Conservation (phyloP, 2,329 filamentous ascomycete genomes). For the Alternaria postmessia region DNA sequence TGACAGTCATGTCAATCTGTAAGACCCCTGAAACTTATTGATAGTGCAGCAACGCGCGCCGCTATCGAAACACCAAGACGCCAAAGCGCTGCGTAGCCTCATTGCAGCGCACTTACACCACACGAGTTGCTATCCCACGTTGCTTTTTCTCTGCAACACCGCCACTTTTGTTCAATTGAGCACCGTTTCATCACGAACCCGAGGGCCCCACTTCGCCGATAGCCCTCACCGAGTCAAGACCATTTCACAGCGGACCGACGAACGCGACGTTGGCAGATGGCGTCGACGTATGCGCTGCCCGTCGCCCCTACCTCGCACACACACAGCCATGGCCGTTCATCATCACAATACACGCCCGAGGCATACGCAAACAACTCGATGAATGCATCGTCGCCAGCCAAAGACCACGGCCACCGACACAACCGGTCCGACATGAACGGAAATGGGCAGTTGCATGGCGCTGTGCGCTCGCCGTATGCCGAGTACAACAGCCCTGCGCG, state of each 20-base stretch:
- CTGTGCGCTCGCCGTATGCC: slow-evolving; percentile 40
- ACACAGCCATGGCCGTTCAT: slow-evolving; percentile 50
- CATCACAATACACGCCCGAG: slow-evolving; percentile 47
- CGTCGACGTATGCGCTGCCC: slow-evolving; percentile 57
- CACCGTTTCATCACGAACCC: background rate
- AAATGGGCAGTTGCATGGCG: slow-evolving; percentile 43
- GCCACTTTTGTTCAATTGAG: slow-evolving; percentile 4
- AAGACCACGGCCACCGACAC: slow-evolving; percentile 40
- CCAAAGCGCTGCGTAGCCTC: slow-evolving; percentile 20
- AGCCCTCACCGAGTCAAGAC: slow-evolving; percentile 27
- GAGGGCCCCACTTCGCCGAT: slow-evolving; percentile 9
- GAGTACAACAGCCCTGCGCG: slow-evolving; percentile 38
- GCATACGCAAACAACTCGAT: slow-evolving; percentile 28
- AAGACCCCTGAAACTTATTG: slow-evolving; percentile 33
- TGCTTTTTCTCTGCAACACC: slow-evolving; percentile 5
- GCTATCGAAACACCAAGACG: slow-evolving; percentile 17
- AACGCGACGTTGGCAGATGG: slow-evolving; percentile 46
- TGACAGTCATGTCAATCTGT: slow-evolving; percentile 20
- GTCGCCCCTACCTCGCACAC: slow-evolving; percentile 41
- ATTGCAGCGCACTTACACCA: slow-evolving; percentile 7
- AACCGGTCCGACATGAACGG: slow-evolving; percentile 47
- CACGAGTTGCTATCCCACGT: slow-evolving; percentile 4
- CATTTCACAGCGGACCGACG: slow-evolving; percentile 23
- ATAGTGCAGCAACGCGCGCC: slow-evolving; percentile 16
- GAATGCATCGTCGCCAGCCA: slow-evolving; percentile 34